Evolutionary conservation across 345 rosid genomes (phyloP), one percentile per base, ranked within the genome.

Genomic region (Ceriops decandra): DNA sequence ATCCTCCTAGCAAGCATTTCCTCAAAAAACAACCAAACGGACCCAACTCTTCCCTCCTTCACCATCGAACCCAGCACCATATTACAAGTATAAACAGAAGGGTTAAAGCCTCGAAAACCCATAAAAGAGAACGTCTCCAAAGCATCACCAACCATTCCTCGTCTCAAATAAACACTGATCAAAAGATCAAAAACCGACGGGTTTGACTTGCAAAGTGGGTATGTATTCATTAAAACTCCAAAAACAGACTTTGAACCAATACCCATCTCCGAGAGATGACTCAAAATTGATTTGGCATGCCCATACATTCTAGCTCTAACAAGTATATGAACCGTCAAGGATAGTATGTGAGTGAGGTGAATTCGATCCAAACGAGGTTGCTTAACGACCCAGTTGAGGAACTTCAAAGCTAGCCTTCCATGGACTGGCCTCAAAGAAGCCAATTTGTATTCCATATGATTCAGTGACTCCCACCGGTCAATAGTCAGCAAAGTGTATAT

Each of bases 391-490:
- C 93, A 89, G 69, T 84, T 75, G 77, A 90, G 87, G 78, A 93
- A 89, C 74, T 85, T 89, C 74, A 93, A 71, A 68, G 96, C 96
- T 53, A 90, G 79, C 83, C 87, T 90, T 59, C 97, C 96, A 78
- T 93, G 98, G 79, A 90, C 92, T 27, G 84, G 92, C 73, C 98
- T 84, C 53, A 90, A 77, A 36, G 82, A 79, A 66, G 87, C 82
- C 52, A 84, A 79, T 68, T 69, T 89, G 74, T 93, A 93, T 2
- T 82, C 82, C 96, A 90, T 90, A 77, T 82, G 89, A 75, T 87
- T 93, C 61, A 93, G 82, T 33, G 96, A 93, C 66, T 90, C 89
- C 97, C 97, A 90, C 56, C 98, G 85, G 67, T 77, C 86, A 77
- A 91, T 78, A 5, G 97, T 90, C 53, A 93, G 90, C 69, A 90